Percentiles rank a stretch among this genome's conserved stretches.
These are phyloP conservation scores for Vaccinium myrtillus DNA, from an alignment of 148 eudicot genomes.

Conservation along the genomic window DNA sequence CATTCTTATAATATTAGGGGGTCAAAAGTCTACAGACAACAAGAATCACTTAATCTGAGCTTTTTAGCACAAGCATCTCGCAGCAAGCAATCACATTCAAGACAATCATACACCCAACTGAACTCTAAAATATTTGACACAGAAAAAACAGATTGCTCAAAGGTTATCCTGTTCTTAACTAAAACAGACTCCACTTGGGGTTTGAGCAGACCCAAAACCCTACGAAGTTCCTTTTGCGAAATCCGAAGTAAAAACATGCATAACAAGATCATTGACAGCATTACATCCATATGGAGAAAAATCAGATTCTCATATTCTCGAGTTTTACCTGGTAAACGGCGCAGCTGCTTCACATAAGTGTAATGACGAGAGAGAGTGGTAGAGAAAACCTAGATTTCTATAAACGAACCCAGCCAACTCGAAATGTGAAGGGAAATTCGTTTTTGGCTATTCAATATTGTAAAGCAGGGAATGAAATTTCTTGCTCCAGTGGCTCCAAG, in stretches of 20 bases:
- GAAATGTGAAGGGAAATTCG: too few relatives aligned
- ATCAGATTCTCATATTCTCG: background rate
- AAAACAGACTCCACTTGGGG: background rate
- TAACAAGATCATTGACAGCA: background rate
- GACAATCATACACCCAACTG: background rate
- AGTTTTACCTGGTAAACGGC: slow-evolving; percentile 12
- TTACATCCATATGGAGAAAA: background rate
- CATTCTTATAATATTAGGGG: too few relatives aligned
- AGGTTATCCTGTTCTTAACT: background rate
- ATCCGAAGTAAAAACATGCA: background rate
- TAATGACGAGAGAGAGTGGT: background rate
- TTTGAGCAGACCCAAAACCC: slow-evolving; percentile 5
- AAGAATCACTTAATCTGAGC: background rate
- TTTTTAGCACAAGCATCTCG: background rate
- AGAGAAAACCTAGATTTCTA: background rate
- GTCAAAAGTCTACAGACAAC: too few relatives aligned
- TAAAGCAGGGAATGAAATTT: too few relatives aligned
- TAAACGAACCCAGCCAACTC: background rate
- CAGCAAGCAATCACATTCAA: background rate
- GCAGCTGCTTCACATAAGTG: slow-evolving; percentile 16
- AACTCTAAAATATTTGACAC: background rate
- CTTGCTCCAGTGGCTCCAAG: too few relatives aligned
- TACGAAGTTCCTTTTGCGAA: background rate
- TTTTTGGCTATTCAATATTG: too few relatives aligned
- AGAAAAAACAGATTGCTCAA: background rate